Conservation (phyloP, 139 green algal genomes). For the Ostreobium quekettii region DNA sequence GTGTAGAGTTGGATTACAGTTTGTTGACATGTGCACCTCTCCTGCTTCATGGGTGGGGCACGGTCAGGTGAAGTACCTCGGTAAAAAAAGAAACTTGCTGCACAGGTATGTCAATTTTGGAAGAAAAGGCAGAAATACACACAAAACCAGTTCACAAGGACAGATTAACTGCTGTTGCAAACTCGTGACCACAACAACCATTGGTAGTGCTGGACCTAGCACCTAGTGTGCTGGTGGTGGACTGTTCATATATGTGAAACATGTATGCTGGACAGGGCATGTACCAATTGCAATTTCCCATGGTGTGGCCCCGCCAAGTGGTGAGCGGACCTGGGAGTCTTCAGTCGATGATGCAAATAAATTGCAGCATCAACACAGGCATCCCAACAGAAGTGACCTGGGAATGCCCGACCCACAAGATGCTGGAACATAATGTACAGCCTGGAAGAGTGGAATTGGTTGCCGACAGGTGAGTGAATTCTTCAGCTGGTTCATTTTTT, state of each 20-base stretch:
- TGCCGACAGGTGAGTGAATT: constrained; percentile 6
- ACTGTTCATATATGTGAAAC: not conserved
- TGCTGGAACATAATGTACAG: not conserved
- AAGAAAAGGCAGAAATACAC: no score
- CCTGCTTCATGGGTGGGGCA: no score
- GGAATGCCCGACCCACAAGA: constrained; percentile 11
- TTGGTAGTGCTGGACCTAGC: not conserved
- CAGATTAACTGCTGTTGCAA: no score
- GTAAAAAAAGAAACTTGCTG: no score
- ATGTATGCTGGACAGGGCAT: not conserved
- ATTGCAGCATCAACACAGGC: constrained; percentile 35
- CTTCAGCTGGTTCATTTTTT: not conserved
- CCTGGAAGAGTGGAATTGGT: constrained; percentile 13
- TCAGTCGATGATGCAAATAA: constrained; percentile 25
- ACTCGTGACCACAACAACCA: no score
- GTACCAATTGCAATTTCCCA: not conserved
- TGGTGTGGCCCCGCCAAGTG: constrained; percentile 3
- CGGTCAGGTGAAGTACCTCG: no score
- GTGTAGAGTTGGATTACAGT: no score
- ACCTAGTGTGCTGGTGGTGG: not conserved
- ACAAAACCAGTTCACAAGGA: no score
- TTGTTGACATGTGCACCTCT: no score
- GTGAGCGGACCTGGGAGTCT: not conserved
- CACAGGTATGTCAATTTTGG: no score
- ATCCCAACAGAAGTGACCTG: constrained; percentile 13